Percentiles rank a stretch among this genome's conserved stretches.
These are phyloP conservation scores for Arachis hypogaea DNA, from an alignment of 306 rosid species.

Conservation along the genomic window DNA sequence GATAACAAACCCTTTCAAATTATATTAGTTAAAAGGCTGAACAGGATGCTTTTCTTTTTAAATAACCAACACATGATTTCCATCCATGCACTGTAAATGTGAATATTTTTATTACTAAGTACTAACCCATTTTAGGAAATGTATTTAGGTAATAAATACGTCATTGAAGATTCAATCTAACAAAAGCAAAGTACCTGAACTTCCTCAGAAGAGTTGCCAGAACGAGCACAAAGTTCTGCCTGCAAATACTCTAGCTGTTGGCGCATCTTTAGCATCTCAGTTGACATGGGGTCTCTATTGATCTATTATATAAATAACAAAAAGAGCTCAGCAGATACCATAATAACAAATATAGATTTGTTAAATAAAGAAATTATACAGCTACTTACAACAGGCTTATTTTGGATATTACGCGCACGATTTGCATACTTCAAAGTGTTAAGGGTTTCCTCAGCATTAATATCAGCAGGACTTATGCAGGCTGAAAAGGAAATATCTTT, in stretches of 20 bases:
- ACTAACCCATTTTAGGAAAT: constrained; percentile 25
- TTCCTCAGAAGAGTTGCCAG: constrained; percentile 92
- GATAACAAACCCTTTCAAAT: constrained; percentile 6
- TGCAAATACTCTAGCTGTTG: constrained; percentile 91
- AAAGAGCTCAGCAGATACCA: constrained; percentile 20
- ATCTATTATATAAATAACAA: constrained; percentile 53
- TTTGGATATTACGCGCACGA: constrained; percentile 97
- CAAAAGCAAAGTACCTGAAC: constrained; percentile 69
- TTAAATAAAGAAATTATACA: constrained; percentile 5
- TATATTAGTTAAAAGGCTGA: constrained; percentile 17
- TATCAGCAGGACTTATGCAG: constrained; percentile 99
- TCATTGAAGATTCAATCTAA: constrained; percentile 20
- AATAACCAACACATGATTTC: constrained; percentile 32
- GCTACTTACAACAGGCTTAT: constrained; percentile 94
- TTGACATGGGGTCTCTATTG: constrained; percentile 98
- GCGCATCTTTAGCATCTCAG: constrained; percentile 97
- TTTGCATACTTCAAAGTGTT: constrained; percentile 98
- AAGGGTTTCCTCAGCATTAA: constrained; percentile 98
- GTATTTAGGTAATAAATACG: constrained; percentile 19
- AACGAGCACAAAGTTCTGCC: constrained; percentile 97
- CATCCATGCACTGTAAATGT: constrained; percentile 22
- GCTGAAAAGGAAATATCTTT: constrained; percentile 58
- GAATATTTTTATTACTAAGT: constrained; percentile 25
- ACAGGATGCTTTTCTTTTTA: constrained; percentile 13
- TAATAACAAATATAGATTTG: constrained; percentile 34